Percentiles rank a stretch among this genome's conserved stretches.
phyloP scores from a whole-genome alignment of 805 yeast genomes.

The Wickerhamomyces hampshirensis region DNA sequence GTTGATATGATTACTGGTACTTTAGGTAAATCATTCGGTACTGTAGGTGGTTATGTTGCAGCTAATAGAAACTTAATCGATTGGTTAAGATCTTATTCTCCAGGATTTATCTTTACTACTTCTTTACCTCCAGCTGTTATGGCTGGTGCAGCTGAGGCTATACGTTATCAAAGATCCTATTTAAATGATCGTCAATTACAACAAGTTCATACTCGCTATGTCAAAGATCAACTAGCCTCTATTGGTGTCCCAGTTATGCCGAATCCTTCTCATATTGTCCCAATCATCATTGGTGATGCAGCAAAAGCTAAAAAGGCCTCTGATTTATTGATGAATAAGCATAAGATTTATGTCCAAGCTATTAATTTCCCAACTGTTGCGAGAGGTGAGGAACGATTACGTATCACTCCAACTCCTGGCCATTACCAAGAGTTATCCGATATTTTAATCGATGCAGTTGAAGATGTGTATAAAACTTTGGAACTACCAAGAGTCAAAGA shows the following conservation, averaged over 20 bases:
- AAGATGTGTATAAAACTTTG: conserved; percentile 72
- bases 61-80: conserved; percentile 80
- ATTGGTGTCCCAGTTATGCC: conserved; percentile 94
- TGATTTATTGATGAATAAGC: conserved; percentile 77
- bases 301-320: conserved; percentile 88
- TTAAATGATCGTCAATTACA: conserved; percentile 75
- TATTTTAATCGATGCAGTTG: conserved; percentile 72
- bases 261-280: conserved; percentile 96
- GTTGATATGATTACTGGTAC: conserved; percentile 97
- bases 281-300: conserved; percentile 92
- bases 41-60: conserved; percentile 97
- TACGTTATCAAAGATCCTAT: conserved; percentile 76
- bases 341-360: conserved; percentile 93
- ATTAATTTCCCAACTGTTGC: conserved; percentile 98
- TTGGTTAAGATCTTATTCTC: conserved; percentile 94
- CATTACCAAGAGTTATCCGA: conserved; percentile 76
- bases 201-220: conserved; percentile 81
- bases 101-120: conserved; percentile 97
- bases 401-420: conserved; percentile 99
- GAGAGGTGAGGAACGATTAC: conserved; percentile 89
- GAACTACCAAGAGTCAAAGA: conserved; percentile 68
- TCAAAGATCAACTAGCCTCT: conserved; percentile 62
- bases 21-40: conserved; percentile 93
- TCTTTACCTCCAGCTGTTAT: conserved; percentile 95
- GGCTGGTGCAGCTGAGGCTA: conserved; percentile 92